phyloP scores from a whole-genome alignment of 208 protist genomes.

The Trypanosoma melophagium region DNA sequence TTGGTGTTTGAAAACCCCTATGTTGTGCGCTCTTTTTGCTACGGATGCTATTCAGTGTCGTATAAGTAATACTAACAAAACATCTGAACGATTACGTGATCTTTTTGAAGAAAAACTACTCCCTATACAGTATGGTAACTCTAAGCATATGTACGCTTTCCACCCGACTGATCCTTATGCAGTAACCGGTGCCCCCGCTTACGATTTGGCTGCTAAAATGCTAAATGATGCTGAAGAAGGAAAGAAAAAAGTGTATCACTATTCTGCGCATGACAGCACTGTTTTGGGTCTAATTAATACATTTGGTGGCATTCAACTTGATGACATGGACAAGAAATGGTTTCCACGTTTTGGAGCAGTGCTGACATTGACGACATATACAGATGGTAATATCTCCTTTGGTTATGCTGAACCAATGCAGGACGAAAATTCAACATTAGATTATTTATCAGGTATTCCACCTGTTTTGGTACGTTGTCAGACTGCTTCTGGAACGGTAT shows the following conservation, averaged over 20 bases:
- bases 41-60: conserved; percentile 25
- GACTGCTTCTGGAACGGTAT: conserved; percentile 11
- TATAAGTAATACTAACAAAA: conserved; percentile 16
- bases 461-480: conserved; percentile 18
- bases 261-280: conserved; percentile 26
- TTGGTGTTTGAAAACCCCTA: conserved; percentile 27
- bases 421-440: conserved; percentile 17
- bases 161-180: conserved; percentile 24
- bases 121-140: conserved; percentile 13
- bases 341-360: conserved; percentile 28
- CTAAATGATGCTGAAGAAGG: conserved; percentile 17
- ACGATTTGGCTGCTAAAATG: conserved; percentile 19
- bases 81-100: conserved; percentile 3
- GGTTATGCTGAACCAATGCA: conserved; percentile 23
- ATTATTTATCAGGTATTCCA: conserved; percentile 19
- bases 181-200: conserved; percentile 22
- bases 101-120: conserved; percentile 25
- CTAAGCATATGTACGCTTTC: conserved; percentile 23
- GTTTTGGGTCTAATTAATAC: conserved; percentile 24
- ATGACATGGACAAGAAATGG: conserved; percentile 21
- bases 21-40: conserved; percentile 31
- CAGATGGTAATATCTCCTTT: conserved; percentile 28
- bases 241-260: conserved; percentile 27
- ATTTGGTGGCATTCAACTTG: conserved; percentile 20
- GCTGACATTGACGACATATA: conserved; percentile 20